Evolutionary conservation across 495 filamentous ascomycete species (phyloP).

Genomic region (Aspergillus olivimuriae): DNA sequence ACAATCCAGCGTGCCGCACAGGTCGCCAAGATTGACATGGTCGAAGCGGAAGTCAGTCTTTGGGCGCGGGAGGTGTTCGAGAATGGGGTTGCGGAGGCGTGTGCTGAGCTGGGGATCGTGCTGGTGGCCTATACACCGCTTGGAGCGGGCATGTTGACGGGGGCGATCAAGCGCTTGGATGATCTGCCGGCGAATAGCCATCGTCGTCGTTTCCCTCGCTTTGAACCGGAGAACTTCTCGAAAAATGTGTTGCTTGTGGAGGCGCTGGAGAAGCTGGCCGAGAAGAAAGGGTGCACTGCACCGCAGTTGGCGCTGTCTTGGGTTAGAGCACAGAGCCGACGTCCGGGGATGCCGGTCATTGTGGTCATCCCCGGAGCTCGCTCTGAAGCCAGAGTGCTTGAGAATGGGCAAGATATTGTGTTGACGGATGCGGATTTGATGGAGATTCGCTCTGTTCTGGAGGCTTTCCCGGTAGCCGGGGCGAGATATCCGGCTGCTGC

Average conservation of each 20-base stretch:
- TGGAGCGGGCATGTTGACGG: constrained; percentile 44
- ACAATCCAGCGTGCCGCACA: constrained; percentile 61
- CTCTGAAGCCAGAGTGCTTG: constrained; percentile 31
- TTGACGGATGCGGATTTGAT: constrained; percentile 43
- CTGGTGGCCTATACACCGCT: constrained; percentile 55
- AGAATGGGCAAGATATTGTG: constrained; percentile 45
- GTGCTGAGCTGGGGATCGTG: constrained; percentile 54
- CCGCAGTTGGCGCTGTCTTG: constrained; percentile 69
- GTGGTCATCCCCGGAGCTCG: constrained; percentile 74
- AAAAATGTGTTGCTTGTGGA: constrained; percentile 59
- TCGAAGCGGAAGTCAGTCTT: constrained; percentile 65
- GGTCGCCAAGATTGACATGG: constrained; percentile 51
- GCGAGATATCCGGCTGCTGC: background rate
- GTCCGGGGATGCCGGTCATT: constrained; percentile 50
- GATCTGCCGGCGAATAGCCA: constrained; percentile 53
- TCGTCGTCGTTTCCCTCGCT: constrained; percentile 47
- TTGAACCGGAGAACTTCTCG: constrained; percentile 57
- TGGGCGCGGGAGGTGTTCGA: constrained; percentile 50
- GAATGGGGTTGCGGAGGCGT: constrained; percentile 60
- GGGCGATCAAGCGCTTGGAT: constrained; percentile 47
- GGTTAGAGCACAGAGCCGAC: constrained; percentile 43
- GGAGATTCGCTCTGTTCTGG: constrained; percentile 36
- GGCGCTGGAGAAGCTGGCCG: constrained; percentile 56
- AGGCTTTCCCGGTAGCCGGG: background rate
- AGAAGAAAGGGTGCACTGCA: constrained; percentile 56